Evolutionary conservation across 2,329 filamentous ascomycete species (phyloP), one percentile per base, ranked within the genome.

Genomic region (Dryadomyces quercus-mongolicae): DNA sequence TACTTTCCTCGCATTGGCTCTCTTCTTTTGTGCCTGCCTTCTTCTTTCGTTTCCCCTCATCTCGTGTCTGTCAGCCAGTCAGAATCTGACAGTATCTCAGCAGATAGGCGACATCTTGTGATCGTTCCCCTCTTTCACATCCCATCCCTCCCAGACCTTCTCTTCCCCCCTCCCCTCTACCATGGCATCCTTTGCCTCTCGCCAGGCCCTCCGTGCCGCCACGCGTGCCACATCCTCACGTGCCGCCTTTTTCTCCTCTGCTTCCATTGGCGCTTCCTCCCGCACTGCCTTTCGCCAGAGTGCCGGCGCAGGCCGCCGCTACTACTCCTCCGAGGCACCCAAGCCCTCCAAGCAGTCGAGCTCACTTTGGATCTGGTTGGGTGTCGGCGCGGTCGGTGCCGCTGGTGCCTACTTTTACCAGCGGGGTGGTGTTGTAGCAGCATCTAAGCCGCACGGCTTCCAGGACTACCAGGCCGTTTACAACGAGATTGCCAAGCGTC

Each of bases 381-480:
- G 76, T 64, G 74, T 76, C 56, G 80, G 77, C 49, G 78, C 74
- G 53, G 76, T 76, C 53, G 78, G 75, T 53, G 80, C 76, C 63
- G 84, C 77, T 60, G 83, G 77, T 56, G 86, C 77, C 69, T 85
- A 78, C 67, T 82, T 79, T 69, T 83, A 84, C 69, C 77, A 73
- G 62, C 74, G 80, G 67, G 75, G 77, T 63, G 73, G 72, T 55
- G 68, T 70, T 56, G 67, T 71, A 62, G 71, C 71, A 61, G 72
- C 75, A 40, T 61, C 74, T 67, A 80, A 79, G 66, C 80, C 74
- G 52, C 88, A 90, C 57, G 86, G 80, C 65, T 82, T 86, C 71
- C 84, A 85, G 63, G 90, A 98, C 72, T 97, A 95, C 77, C 90
- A 96, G 77, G 86, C 88, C 71, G 88, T 97, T 53, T 97, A 97